phyloP scores from a whole-genome alignment of 495 filamentous ascomycete genomes.

The Trichoderma virens region DNA sequence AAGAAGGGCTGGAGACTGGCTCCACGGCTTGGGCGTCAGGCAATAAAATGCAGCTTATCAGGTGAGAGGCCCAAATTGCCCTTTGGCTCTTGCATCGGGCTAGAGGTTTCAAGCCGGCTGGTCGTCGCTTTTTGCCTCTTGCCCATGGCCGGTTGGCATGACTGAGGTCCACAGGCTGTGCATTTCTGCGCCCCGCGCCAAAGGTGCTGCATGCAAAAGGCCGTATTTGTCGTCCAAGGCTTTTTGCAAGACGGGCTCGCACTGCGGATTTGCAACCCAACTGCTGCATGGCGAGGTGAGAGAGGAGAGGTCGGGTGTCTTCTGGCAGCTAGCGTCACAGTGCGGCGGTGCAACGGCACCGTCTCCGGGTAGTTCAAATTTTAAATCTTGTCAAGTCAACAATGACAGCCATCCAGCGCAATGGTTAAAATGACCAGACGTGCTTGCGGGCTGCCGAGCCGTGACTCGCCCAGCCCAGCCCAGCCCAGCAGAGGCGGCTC shows the following conservation, averaged over 20 bases:
- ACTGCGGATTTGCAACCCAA: conserved; percentile 1
- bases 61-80: not conserved
- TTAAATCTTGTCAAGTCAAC: no score
- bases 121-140: not conserved
- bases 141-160: not conserved
- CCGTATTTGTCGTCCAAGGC: conserved; percentile 1
- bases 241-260: not conserved
- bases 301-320: conserved; percentile 4
- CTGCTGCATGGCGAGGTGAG: not conserved
- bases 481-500: not conserved
- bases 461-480: not conserved
- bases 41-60: conserved; percentile 3
- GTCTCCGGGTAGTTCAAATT: no score
- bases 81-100: not conserved
- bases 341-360: not conserved
- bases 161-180: not conserved
- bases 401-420: no score
- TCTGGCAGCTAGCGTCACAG: not conserved
- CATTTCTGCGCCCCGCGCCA: conserved; percentile 1
- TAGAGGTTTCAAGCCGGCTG: not conserved
- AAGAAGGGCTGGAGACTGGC: not conserved
- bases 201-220: not conserved
- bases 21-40: not conserved
- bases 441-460: not conserved
- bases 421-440: not conserved